Evolutionary conservation across 768 basidiomycete genomes (phyloP), one percentile per base, ranked within the genome.

Genomic region (Tylopilus felleus): DNA sequence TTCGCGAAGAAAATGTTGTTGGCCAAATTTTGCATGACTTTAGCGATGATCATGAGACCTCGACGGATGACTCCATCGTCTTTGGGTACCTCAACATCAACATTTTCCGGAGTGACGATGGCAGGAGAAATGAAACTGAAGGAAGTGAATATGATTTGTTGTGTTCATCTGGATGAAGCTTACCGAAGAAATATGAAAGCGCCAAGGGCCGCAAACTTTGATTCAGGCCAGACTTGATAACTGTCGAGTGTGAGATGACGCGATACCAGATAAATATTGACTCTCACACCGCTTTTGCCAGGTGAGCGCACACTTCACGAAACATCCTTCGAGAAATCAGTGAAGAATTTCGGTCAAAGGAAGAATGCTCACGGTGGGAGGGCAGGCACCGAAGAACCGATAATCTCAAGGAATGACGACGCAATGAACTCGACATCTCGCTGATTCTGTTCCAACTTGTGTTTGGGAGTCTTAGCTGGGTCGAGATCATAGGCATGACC

Each of bases 1-100:
- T 94, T 94, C 12, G 89, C 91, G 60, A 96, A 96, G 64, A 91
- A 84, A 46, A 95, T 87, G 61, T 97, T 96, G 72, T 97, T 98
- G 19, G 93, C 93, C 28, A 97, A 72, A 64, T 92, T 94, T 70
- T 96, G 93, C 43, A 97, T 85, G 52, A 95, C 85, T 73, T 95
- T 97, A 41, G 92, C 90, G 58, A 97, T 87, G 44, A 90, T 75
- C 78, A 90, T 86, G 14, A 96, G 75, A 17, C 90, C 93, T 39
- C 88, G 83, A 17, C 90, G 85, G 49, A 90, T 77, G 27, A 80
- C 75, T 5, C 64, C 61, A 35, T 80, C 77, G 35, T 86, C 87
- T 55, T 79, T 77, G 0, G 90, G 88, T 0, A 92, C 64, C 56
- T 91, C 86, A 36, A 97, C 75, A 61, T 97, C 95, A 17, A 97